These are phyloP conservation scores for Boletus reticulatus DNA, from an alignment of 768 basidiomycete species.

Conservation along the genomic window DNA sequence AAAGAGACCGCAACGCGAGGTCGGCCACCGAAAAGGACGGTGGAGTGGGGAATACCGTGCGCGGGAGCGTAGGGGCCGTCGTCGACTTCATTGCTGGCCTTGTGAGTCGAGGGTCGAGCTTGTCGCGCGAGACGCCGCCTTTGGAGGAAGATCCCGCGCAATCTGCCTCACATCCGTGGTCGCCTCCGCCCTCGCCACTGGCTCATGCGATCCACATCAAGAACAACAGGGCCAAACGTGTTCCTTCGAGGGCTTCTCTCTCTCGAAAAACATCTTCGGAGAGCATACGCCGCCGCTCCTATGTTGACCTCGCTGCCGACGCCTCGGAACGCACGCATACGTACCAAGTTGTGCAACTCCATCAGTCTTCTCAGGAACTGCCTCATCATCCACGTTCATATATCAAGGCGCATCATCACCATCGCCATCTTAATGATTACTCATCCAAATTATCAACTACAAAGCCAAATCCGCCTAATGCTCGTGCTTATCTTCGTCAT, in stretches of 20 bases:
- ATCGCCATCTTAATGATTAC: slow-evolving; percentile 23
- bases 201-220: slow-evolving; percentile 11
- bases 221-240: slow-evolving; percentile 5
- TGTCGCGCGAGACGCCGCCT: slow-evolving; percentile 17
- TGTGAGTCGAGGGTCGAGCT: slow-evolving; percentile 35
- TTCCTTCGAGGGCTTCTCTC: slow-evolving; percentile 17
- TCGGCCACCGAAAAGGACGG: slow-evolving; percentile 25
- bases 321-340: slow-evolving; percentile 5
- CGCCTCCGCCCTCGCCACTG: slow-evolving; percentile 28
- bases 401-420: slow-evolving; percentile 16
- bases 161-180: slow-evolving; percentile 11
- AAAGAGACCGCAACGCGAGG: slow-evolving; percentile 52
- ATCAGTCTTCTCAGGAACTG: slow-evolving; percentile 24
- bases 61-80: slow-evolving; percentile 49
- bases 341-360: slow-evolving; percentile 12
- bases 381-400: slow-evolving; percentile 23
- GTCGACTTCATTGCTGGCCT: slow-evolving; percentile 67
- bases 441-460: slow-evolving; percentile 21
- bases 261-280: slow-evolving; percentile 22
- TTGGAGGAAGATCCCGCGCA: slow-evolving; percentile 2
- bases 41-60: slow-evolving; percentile 37
- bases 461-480: slow-evolving; percentile 40
- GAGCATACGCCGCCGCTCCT: slow-evolving; percentile 13
- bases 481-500: slow-evolving; percentile 69
- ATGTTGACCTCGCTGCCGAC: slow-evolving; percentile 12